Evolutionary conservation across 495 filamentous ascomycete genomes (phyloP).

Genomic region (Xylaria nigripes): DNA sequence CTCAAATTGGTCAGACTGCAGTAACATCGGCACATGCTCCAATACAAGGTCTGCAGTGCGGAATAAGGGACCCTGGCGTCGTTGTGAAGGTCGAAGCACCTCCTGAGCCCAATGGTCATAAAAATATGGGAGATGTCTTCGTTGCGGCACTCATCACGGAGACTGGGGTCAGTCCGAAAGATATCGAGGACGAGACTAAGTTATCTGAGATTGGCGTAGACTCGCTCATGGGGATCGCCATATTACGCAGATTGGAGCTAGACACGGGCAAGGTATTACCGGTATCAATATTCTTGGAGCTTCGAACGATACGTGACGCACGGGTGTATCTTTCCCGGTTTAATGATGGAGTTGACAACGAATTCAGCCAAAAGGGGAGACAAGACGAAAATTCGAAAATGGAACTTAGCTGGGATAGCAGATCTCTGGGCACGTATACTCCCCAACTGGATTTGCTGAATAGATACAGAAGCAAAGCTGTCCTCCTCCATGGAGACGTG

Average conservation of each 20-base stretch:
- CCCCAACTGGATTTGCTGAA: neutral
- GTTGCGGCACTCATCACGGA: conserved; percentile 46
- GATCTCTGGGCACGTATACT: neutral
- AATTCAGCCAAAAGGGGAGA: neutral
- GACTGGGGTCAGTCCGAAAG: conserved; percentile 46
- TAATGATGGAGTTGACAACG: neutral
- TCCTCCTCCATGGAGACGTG: conserved; percentile 49
- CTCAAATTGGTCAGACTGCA: neutral
- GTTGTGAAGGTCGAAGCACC: neutral
- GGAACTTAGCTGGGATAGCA: no score
- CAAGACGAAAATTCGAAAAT: neutral
- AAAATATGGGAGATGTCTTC: conserved; percentile 32
- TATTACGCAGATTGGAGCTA: conserved; percentile 35
- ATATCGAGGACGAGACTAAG: conserved; percentile 33
- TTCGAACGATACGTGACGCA: conserved; percentile 18
- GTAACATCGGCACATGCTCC: neutral
- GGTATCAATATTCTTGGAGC: conserved; percentile 17
- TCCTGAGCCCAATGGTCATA: neutral
- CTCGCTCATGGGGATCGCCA: conserved; percentile 36
- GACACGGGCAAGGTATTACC: conserved; percentile 27
- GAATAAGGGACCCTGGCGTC: neutral
- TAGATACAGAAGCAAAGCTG: conserved; percentile 5
- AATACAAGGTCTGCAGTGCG: neutral
- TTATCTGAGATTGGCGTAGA: conserved; percentile 36
- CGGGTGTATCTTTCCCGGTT: neutral